Evolutionary conservation across 768 basidiomycete species (phyloP), one percentile per base, ranked within the genome.

Genomic region (Chlorophyllum brunneum): DNA sequence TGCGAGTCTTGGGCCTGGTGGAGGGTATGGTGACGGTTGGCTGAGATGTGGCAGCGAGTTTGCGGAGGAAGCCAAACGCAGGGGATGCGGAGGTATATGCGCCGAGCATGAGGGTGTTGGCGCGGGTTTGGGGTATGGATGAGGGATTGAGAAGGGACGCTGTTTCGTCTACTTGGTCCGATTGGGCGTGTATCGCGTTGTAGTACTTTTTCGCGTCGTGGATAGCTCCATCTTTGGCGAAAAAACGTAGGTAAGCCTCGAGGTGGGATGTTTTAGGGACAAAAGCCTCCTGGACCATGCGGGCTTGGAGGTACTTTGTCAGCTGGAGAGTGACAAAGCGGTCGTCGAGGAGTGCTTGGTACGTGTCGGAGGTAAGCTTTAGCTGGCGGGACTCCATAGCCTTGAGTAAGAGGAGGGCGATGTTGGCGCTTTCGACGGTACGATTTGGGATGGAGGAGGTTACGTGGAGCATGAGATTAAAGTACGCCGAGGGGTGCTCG

Each of bases 401-500:
- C 18, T 62, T 61, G 34, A 85, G 61, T 3, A 84, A 26, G 1
- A 66, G 55, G 1, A 81, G 58, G 0, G 73, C 72, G 16, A 70
- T 65, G 10, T 70, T 63, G 1, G 78, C 69, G 1, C 63, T 69
- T 5, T 75, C 68, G 0, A 64, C 61, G 1, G 78, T 75, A 13
- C 67, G 63, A 3, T 70, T 67, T 11, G 74, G 72, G 42, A 70
- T 65, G 47, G 59, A 58, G 0, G 82, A 70, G 22, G 84, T 63
- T 4, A 80, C 75, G 44, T 73, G 72, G 16, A 85, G 73, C 42
- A 84, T 65, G 45, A 76, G 69, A 57, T 85, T 85, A 67, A 77
- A 82, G 48, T 75, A 65, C 23, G 69, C 58, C 27, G 55, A 37
- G 16, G 59, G 45, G 38, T 39, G n/a, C 50, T 58, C 26, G 40